Percentiles rank a stretch among this genome's conserved stretches.
Evolutionary conservation across 106 monocot genomes (phyloP).

Genomic region (Allium cepa): DNA sequence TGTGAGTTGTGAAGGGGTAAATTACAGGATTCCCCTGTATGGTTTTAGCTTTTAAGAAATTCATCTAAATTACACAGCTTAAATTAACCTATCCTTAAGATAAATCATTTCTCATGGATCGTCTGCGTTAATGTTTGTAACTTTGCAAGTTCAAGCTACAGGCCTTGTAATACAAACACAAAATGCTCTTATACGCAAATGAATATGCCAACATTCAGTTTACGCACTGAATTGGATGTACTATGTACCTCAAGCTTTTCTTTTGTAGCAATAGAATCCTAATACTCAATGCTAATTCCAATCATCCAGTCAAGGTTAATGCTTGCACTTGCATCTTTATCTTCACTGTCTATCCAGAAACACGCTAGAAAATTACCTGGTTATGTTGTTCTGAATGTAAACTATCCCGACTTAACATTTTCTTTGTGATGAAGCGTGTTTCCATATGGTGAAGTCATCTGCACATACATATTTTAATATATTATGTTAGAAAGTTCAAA

Average conservation of each 20-base stretch:
- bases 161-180: slow-evolving; percentile 33
- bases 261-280: slow-evolving; percentile 84
- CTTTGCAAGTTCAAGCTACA: slow-evolving; percentile 74
- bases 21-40: too few relatives aligned
- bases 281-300: slow-evolving; percentile 81
- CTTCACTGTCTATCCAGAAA: slow-evolving; percentile 54
- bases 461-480: too few relatives aligned
- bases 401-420: neutral
- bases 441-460: too few relatives aligned
- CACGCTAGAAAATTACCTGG: slow-evolving; percentile 82
- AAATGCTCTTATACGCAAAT: too few relatives aligned
- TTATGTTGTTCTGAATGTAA: slow-evolving; percentile 86
- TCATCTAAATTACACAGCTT: slow-evolving; percentile 37
- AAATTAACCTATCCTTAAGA: slow-evolving; percentile 54
- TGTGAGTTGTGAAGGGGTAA: neutral
- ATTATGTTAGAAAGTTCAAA: too few relatives aligned
- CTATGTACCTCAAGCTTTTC: slow-evolving; percentile 72
- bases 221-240: too few relatives aligned
- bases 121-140: slow-evolving; percentile 59
- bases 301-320: slow-evolving; percentile 72
- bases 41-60: too few relatives aligned
- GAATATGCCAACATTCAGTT: too few relatives aligned
- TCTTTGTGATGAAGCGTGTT: too few relatives aligned
- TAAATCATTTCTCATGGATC: slow-evolving; percentile 79
- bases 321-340: slow-evolving; percentile 35